A percentile compares a stretch with the other conserved stretches of the same genome.
Evolutionary conservation across 2,329 filamentous ascomycete species (phyloP).

Genomic region (Ceratocystis cubensis): DNA sequence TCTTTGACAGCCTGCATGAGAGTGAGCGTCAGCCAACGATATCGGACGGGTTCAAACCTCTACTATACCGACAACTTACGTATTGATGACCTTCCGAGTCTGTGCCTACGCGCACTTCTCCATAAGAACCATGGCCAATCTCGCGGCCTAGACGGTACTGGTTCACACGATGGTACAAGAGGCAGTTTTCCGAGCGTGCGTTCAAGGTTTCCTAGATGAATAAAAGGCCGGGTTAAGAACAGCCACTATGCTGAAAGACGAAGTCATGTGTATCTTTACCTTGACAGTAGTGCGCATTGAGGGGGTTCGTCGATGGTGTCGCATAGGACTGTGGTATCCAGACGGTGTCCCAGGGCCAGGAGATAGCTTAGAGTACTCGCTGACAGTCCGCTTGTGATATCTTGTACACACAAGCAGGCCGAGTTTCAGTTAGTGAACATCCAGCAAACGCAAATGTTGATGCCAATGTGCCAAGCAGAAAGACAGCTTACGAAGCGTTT

Average conservation of each 20-base stretch:
- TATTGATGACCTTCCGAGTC: slow-evolving; percentile 91
- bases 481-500: slow-evolving; percentile 11
- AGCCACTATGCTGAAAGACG: neutral
- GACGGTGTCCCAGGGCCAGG: slow-evolving; percentile 12
- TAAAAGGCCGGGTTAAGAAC: slow-evolving; percentile 3
- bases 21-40: neutral
- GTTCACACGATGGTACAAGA: slow-evolving; percentile 80
- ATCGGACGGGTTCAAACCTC: neutral
- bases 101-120: slow-evolving; percentile 76
- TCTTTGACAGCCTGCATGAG: slow-evolving; percentile 74
- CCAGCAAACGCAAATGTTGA: neutral
- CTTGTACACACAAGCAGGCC: slow-evolving; percentile 11
- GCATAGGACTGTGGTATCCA: slow-evolving; percentile 35
- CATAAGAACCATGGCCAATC: slow-evolving; percentile 93
- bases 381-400: slow-evolving; percentile 19
- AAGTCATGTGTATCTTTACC: slow-evolving; percentile 28
- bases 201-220: slow-evolving; percentile 68
- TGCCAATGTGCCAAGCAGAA: neutral
- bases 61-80: slow-evolving; percentile 42
- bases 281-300: slow-evolving; percentile 47
- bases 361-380: slow-evolving; percentile 19
- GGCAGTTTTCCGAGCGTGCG: slow-evolving; percentile 77
- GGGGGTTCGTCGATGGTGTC: slow-evolving; percentile 46
- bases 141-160: slow-evolving; percentile 91
- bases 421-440: neutral